These are phyloP conservation scores for Porcisia deanei DNA, from an alignment of 208 protist species.

Conservation along the genomic window DNA sequence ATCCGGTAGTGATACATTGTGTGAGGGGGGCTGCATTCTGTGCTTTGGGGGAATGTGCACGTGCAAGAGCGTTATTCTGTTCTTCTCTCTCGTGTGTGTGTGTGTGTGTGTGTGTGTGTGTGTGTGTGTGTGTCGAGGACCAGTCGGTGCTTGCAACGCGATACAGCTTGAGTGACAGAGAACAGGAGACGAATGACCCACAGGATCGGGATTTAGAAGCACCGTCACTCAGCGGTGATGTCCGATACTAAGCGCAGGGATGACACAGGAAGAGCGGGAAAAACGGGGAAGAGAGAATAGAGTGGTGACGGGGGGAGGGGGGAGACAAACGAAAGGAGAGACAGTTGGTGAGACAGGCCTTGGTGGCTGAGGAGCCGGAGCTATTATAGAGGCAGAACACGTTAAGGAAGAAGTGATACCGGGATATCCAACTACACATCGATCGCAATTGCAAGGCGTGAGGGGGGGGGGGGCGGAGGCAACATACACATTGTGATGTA, in stretches of 20 bases:
- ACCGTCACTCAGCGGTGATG: background rate
- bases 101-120: no score
- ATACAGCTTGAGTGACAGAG: background rate
- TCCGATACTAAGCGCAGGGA: background rate
- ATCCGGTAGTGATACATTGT: conserved; percentile 10
- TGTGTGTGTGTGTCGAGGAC: background rate
- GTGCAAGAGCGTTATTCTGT: background rate
- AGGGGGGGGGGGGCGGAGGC: background rate
- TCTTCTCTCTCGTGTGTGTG: background rate
- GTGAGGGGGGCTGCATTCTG: background rate
- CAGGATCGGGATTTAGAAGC: background rate
- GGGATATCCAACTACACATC: no score
- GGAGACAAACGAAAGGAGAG: background rate
- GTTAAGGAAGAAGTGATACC: no score
- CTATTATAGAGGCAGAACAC: no score
- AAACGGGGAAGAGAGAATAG: background rate
- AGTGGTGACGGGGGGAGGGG: background rate
- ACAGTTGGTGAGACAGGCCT: background rate
- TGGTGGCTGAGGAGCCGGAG: background rate
- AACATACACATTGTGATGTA: background rate
- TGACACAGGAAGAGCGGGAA: background rate
- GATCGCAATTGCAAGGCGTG: no score
- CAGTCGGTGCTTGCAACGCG: background rate
- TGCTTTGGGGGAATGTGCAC: background rate
- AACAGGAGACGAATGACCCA: background rate